These are phyloP conservation scores for Lasiodiplodia sp. DNA, from an alignment of 2,329 filamentous ascomycete species.

Conservation along the genomic window DNA sequence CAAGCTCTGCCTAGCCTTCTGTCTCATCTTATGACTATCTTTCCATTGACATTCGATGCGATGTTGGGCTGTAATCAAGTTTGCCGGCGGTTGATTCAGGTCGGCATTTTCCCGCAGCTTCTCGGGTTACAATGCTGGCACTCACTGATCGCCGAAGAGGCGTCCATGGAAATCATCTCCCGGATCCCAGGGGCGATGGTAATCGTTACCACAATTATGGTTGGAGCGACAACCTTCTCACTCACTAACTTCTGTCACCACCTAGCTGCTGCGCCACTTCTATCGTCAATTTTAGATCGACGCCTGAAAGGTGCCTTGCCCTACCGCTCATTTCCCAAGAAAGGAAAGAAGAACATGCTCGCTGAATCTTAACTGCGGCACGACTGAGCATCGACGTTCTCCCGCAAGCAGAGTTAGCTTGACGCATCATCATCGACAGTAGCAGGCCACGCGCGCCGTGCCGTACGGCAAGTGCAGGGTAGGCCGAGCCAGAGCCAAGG, in stretches of 20 bases:
- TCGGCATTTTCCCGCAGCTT: background rate
- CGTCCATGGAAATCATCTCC: conserved; percentile 19
- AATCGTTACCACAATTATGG: background rate
- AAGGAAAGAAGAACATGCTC: background rate
- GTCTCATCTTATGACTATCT: conserved; percentile 14
- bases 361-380: background rate
- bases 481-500: conserved; percentile 14
- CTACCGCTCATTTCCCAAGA: conserved; percentile 15
- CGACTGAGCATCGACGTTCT: conserved; percentile 7
- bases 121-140: background rate
- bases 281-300: background rate
- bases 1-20: conserved; percentile 2
- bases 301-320: background rate
- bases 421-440: conserved; percentile 5
- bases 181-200: conserved; percentile 5
- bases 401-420: conserved; percentile 7
- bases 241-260: background rate
- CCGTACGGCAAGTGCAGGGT: conserved; percentile 19
- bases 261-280: background rate
- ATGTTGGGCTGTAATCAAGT: background rate
- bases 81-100: conserved; percentile 2
- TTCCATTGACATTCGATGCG: conserved; percentile 1
- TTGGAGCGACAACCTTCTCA: background rate
- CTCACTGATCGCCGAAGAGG: background rate
- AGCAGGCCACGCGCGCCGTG: conserved; percentile 22